Conservation (phyloP, 352 stramenopile genomes). For the Pythium graminicola region DNA sequence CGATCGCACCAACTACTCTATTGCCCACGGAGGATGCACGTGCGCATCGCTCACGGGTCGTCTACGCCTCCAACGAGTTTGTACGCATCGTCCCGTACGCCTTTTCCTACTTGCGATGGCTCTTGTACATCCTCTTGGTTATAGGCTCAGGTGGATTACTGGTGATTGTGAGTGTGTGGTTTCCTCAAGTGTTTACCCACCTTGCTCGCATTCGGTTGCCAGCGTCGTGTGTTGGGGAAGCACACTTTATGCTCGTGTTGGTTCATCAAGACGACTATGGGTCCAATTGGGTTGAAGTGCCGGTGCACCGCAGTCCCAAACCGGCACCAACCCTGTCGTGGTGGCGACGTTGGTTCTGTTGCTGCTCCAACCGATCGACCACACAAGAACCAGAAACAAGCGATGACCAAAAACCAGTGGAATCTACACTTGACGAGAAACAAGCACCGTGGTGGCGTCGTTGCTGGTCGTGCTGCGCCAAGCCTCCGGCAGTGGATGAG, state of each 20-base stretch:
- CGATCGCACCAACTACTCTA: too few species aligned
- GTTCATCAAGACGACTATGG: conserved; percentile 29
- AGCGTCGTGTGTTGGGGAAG: conserved; percentile 21
- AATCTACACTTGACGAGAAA: too few species aligned
- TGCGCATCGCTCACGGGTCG: conserved; percentile 30
- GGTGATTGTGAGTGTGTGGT: conserved; percentile 44
- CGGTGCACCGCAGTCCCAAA: conserved; percentile 16
- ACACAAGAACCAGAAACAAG: not conserved
- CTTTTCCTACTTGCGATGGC: conserved; percentile 26
- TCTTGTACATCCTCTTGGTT: conserved; percentile 33
- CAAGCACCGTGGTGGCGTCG: too few species aligned
- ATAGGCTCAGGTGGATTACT: conserved; percentile 25
- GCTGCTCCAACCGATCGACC: not conserved
- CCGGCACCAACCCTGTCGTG: not conserved
- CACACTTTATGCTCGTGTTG: conserved; percentile 42
- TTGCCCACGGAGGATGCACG: conserved; percentile 38
- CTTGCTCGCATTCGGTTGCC: conserved; percentile 30
- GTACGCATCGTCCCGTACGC: conserved; percentile 33
- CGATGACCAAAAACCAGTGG: too few species aligned
- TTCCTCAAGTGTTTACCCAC: conserved; percentile 57
- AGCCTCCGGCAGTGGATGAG: too few species aligned
- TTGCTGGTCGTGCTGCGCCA: too few species aligned
- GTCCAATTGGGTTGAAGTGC: conserved; percentile 37
- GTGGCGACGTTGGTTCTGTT: not conserved
- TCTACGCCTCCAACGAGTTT: conserved; percentile 39